Conservation (phyloP, 2,329 filamentous ascomycete genomes). For the Penicillium vulpinum region DNA sequence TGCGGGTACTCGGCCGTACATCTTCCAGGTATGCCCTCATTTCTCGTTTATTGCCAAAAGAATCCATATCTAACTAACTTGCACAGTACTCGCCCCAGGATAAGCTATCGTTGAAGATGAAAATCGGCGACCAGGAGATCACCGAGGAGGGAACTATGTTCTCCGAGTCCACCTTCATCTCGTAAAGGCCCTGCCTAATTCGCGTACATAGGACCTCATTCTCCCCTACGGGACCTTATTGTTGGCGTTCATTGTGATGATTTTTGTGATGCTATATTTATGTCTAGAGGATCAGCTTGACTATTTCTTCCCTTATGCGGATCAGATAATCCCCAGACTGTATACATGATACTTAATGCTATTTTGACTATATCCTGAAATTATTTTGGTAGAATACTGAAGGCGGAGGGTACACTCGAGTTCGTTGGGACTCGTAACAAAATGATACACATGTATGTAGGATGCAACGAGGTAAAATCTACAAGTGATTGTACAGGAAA, state of each 20-base stretch:
- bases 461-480: not conserved
- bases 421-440: not conserved
- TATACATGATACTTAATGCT: slow-evolving; percentile 34
- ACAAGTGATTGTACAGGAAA: slow-evolving; percentile 6
- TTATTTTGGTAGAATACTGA: not conserved
- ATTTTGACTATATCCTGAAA: slow-evolving; percentile 24
- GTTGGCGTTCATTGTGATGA: slow-evolving; percentile 30
- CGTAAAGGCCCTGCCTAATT: slow-evolving; percentile 42
- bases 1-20: slow-evolving; percentile 92
- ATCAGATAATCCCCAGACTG: slow-evolving; percentile 27
- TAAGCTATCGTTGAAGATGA: slow-evolving; percentile 74
- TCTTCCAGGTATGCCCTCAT: slow-evolving; percentile 73
- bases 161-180: slow-evolving; percentile 95
- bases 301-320: slow-evolving; percentile 20
- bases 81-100: slow-evolving; percentile 67
- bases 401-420: not conserved
- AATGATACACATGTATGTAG: not conserved
- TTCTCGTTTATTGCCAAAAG: not conserved
- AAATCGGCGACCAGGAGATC: slow-evolving; percentile 76
- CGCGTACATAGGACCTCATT: slow-evolving; percentile 32
- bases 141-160: slow-evolving; percentile 78
- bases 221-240: slow-evolving; percentile 16
- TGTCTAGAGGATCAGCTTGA: slow-evolving; percentile 24
- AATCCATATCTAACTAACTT: not conserved
- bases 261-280: slow-evolving; percentile 32